phyloP scores from a whole-genome alignment of 768 basidiomycete species.

The Kwoniella sp. region DNA sequence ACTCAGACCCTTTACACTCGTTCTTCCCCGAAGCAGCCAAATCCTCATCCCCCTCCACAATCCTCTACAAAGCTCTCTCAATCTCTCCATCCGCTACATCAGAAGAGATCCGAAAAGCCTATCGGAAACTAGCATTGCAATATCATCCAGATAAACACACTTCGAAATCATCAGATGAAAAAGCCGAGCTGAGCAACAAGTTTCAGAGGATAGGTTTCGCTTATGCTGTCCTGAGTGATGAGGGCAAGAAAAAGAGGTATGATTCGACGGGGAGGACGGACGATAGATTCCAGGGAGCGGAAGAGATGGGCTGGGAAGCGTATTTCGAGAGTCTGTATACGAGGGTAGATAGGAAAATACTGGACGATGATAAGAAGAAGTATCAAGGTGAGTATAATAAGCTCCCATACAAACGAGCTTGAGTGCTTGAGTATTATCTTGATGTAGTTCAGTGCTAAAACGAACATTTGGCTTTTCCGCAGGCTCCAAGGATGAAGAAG shows the following conservation, averaged over 20 bases:
- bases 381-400: conserved; percentile 86
- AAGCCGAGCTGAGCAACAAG: conserved; percentile 69
- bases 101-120: conserved; percentile 78
- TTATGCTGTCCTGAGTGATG: conserved; percentile 83
- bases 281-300: conserved; percentile 67
- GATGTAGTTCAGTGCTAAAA: too few relatives aligned
- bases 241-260: conserved; percentile 69
- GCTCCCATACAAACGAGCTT: too few relatives aligned
- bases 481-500: conserved; percentile 84
- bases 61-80: conserved; percentile 72
- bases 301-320: conserved; percentile 88
- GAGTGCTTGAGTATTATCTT: too few relatives aligned
- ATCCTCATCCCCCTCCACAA: conserved; percentile 10
- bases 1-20: conserved; percentile 45
- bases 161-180: conserved; percentile 62
- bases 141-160: conserved; percentile 91
- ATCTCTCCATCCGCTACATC: conserved; percentile 62
- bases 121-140: conserved; percentile 76
- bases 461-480: too few relatives aligned
- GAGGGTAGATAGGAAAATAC: conserved; percentile 75
- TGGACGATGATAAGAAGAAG: conserved; percentile 90
- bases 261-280: conserved; percentile 83
- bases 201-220: conserved; percentile 89
- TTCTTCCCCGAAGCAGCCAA: conserved; percentile 39
- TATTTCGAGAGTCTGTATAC: conserved; percentile 93